Base-by-base conservation (phyloP, 1,284 basidiomycete genomes). In the Microbotryum silenes-acaulis region DNA sequence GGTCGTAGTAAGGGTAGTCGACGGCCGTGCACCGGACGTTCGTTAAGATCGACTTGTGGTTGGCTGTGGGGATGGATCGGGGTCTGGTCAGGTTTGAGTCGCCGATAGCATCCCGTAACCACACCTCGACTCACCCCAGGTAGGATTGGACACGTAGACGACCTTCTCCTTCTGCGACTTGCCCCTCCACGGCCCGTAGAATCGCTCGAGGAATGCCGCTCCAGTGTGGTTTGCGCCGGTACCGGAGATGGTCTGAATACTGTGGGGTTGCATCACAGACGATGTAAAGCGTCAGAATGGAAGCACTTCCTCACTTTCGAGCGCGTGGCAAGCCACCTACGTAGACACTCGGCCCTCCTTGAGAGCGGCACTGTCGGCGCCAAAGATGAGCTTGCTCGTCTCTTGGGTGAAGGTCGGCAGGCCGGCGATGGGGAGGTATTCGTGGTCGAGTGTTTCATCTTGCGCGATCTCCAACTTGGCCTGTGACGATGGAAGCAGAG, bases 181-280 rank as follows among this genome's bases (percentile, higher is more conserved):
- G 51, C 81, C 83, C 60, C 82, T 80, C 65, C 72, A 73, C 78
- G 83, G 91, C 47, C 79, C 76, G 77, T 94, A 97, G 77, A 91
- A 94, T 59, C 82, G 82, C 63, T 85, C 84, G 62, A 98, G 79
- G 80, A 98, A 97, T 53, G 90, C 78, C 1, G 86, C 91, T 33
- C 87, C 96, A 33, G 97, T 80, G 75, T 96, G 91, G 77, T 97
- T 89, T 55, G 92, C 94, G 61, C 96, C 94, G 1, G 94, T 97
- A 44, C 93, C 89, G 20, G 92, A 96, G 71, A 96, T 88, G 16
- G 92, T 93, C 77, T 97, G 92, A 48, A 89, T 86, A 71, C 85
- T 88, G 58, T 37, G 42, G 27, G 75, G 37, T 42, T 14, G 14
- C 7, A 21, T 4, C 20, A 37, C 23, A 14, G 6, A 46, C 18